Evolutionary conservation across 306 rosid genomes (phyloP).

Genomic region (Vachellia pachyceras): DNA sequence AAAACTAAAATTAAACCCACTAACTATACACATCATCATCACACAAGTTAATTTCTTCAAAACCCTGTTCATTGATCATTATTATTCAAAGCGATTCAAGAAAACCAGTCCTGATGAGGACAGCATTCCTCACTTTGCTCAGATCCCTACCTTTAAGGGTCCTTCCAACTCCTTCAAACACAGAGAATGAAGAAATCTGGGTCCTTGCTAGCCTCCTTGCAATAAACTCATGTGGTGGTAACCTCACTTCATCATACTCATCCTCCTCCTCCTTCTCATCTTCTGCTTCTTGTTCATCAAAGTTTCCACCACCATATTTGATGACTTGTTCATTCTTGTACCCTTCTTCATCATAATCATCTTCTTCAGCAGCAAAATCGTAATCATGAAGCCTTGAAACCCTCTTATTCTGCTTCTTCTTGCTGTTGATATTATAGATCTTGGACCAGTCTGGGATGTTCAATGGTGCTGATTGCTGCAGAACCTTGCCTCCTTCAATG

Average conservation of each 20-base stretch:
- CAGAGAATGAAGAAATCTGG: slow-evolving; percentile 87
- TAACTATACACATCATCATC: background rate
- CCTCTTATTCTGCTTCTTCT: slow-evolving; percentile 48
- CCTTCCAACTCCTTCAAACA: slow-evolving; percentile 93
- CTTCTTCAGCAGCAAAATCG: slow-evolving; percentile 33
- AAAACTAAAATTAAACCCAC: background rate
- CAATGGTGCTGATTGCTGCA: slow-evolving; percentile 81
- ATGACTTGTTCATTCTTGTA: slow-evolving; percentile 14
- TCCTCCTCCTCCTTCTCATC: slow-evolving; percentile 38
- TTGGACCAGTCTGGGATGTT: slow-evolving; percentile 77
- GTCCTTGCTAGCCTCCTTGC: slow-evolving; percentile 87
- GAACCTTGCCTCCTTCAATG: slow-evolving; percentile 51
- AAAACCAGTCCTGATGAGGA: slow-evolving; percentile 81
- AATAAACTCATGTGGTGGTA: slow-evolving; percentile 87
- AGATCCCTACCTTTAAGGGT: slow-evolving; percentile 95
- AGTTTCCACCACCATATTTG: slow-evolving; percentile 34
- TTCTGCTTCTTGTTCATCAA: slow-evolving; percentile 38
- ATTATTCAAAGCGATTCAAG: slow-evolving; percentile 62
- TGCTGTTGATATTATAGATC: slow-evolving; percentile 44
- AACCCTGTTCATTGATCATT: no score
- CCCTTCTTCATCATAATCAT: slow-evolving; percentile 1
- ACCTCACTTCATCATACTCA: slow-evolving; percentile 49
- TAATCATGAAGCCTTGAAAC: slow-evolving; percentile 43
- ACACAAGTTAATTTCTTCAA: slow-evolving; percentile 6
- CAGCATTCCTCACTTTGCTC: slow-evolving; percentile 86